A percentile compares a stretch with the other conserved stretches of the same genome.
phyloP scores from a whole-genome alignment of 2,329 filamentous ascomycete species.

The Stagonosporopsis rhizophila region DNA sequence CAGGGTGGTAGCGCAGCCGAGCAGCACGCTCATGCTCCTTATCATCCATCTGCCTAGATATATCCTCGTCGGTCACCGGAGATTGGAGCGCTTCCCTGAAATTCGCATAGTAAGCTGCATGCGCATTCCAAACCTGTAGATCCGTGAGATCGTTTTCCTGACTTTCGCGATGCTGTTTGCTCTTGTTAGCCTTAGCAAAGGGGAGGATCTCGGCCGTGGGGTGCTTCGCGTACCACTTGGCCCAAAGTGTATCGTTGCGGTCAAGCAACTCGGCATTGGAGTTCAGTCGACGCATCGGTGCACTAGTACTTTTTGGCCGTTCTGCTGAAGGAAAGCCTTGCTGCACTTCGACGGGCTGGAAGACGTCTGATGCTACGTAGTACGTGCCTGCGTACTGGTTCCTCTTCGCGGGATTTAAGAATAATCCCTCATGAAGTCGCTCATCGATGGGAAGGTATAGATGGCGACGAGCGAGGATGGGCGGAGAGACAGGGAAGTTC shows the following conservation, averaged over 20 bases:
- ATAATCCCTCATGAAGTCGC: neutral
- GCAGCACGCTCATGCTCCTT: slow-evolving; percentile 3
- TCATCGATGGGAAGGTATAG: neutral
- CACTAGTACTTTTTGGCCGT: too few species aligned
- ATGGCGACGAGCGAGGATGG: neutral
- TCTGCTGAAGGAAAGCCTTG: slow-evolving; percentile 15
- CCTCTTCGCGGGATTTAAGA: slow-evolving; percentile 5
- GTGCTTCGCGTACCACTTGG: slow-evolving; percentile 13
- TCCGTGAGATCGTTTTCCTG: neutral
- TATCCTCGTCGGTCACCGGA: neutral
- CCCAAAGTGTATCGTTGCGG: slow-evolving; percentile 15
- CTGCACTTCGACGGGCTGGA: slow-evolving; percentile 9
- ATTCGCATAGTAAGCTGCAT: neutral
- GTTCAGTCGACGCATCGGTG: neutral
- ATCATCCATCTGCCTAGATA: neutral
- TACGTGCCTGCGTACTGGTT: slow-evolving; percentile 13
- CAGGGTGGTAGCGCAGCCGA: slow-evolving; percentile 1
- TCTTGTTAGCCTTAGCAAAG: slow-evolving; percentile 6
- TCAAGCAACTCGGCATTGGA: slow-evolving; percentile 14
- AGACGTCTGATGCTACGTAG: slow-evolving; percentile 12
- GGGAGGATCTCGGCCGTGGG: slow-evolving; percentile 4
- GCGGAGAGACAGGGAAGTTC: slow-evolving; percentile 1
- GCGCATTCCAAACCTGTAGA: slow-evolving; percentile 4
- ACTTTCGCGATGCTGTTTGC: neutral
- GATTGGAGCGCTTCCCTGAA: neutral